Percentiles rank a stretch among this genome's conserved stretches.
Conservation (phyloP, 2,329 filamentous ascomycete species). For the Fusarium ambrosium region DNA sequence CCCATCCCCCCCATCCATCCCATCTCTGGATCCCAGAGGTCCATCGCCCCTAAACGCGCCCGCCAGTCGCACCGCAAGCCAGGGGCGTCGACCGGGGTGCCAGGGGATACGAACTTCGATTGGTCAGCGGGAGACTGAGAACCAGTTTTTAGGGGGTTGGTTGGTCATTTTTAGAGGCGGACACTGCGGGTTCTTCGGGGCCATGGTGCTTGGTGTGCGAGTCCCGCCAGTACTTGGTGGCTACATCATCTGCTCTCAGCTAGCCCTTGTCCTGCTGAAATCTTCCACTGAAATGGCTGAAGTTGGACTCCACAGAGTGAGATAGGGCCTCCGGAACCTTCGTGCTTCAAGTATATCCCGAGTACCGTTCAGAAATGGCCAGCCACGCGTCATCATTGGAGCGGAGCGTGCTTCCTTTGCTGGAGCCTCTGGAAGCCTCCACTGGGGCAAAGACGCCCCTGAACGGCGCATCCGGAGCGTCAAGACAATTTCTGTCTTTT, state of each 20-base stretch:
- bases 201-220: slow-evolving; percentile 10
- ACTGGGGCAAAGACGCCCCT: slow-evolving; percentile 41
- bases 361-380: slow-evolving; percentile 20
- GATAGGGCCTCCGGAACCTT: slow-evolving; percentile 16
- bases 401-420: slow-evolving; percentile 32
- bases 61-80: slow-evolving; percentile 35
- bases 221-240: slow-evolving; percentile 20
- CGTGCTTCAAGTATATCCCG: slow-evolving; percentile 16
- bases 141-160: slow-evolving; percentile 31
- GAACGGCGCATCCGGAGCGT: slow-evolving; percentile 46
- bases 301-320: neutral
- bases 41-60: slow-evolving; percentile 33
- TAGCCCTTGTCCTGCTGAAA: slow-evolving; percentile 14
- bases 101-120: slow-evolving; percentile 30
- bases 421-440: slow-evolving; percentile 31
- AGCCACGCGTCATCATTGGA: slow-evolving; percentile 43
- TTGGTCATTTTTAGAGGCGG: slow-evolving; percentile 31
- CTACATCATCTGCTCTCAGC: slow-evolving; percentile 30
- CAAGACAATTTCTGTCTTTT: slow-evolving; percentile 35
- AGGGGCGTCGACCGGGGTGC: slow-evolving; percentile 28
- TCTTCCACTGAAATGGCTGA: neutral
- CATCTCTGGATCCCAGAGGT: slow-evolving; percentile 22
- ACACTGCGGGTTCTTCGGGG: slow-evolving; percentile 34
- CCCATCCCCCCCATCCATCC: slow-evolving; percentile 23
- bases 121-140: slow-evolving; percentile 25